Base-by-base conservation (phyloP, 31 red algal species). In the Endocladia muricata region DNA sequence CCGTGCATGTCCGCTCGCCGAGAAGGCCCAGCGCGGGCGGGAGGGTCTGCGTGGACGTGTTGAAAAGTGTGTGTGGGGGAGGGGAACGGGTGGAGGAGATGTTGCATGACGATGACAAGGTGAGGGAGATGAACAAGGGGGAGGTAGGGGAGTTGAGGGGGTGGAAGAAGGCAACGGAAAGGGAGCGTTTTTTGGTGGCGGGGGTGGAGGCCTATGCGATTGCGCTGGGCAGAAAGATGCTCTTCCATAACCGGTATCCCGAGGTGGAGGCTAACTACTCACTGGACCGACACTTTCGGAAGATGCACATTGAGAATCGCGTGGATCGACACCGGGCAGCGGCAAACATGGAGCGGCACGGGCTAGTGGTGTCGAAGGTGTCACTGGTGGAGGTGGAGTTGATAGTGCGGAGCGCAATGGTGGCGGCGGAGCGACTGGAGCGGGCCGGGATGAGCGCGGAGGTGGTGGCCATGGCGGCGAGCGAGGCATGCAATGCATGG, bases 231-330 rank as follows among this genome's bases (percentile, higher is more conserved):
- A 68, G 84, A 31, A 93, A 93, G 25, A 41, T 78, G 48, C 67
- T 64, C 43, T 93, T 93, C 72, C 89, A 93, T 76, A 52, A 82
- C 41, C 71, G 78, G 22, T 93, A 82, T 70, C 37, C 73, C 1
- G 89, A 78, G 25, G 62, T 93, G 22, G 89, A 93, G 56, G 59
- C 74, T 13, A 93, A 93, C 58, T 93, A 93, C 59, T 93, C 89
- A 2, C 64, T 93, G 2, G 89, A 93, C 48, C 62, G 89, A 25
- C 86, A 83, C 36, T 93, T 77, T 63, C 89, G 89, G 31, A 68
- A 62, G 19, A 48, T 85, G 39, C 76, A 80, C 37, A 68, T 93
- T 15, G 89, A 93, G 57, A 89, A 89, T 61, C 36, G 49, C 55
- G 66, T 35, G 3, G 85, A 89, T 47, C 22, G 38, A n/a, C 19